Evolutionary conservation across 495 filamentous ascomycete genomes (phyloP).

Genomic region (Xylona heveae): DNA sequence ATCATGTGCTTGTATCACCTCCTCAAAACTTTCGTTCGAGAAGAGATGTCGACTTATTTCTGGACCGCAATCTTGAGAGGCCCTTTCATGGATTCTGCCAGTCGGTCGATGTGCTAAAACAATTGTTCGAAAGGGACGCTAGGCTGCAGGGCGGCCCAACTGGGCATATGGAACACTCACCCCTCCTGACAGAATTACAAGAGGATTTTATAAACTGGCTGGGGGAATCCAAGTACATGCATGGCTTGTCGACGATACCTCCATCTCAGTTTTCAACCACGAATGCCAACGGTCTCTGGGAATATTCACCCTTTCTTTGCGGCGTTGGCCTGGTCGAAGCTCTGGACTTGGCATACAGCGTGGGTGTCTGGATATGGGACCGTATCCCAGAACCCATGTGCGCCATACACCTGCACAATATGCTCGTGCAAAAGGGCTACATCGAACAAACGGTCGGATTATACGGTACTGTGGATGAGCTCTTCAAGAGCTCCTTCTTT

Average conservation of each 20-base stretch:
- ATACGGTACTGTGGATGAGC: conserved; percentile 8
- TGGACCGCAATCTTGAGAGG: conserved; percentile 15
- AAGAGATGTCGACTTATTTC: conserved; percentile 23
- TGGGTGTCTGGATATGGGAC: conserved; percentile 16
- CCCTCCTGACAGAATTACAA: conserved; percentile 9
- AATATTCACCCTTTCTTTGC: conserved; percentile 28
- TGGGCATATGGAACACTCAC: conserved; percentile 8
- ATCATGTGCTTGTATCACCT: conserved; percentile 14
- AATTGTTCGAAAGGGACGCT: conserved; percentile 12
- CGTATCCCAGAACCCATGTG: conserved; percentile 14
- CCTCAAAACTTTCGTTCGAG: conserved; percentile 14
- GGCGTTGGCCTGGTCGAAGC: conserved; percentile 21
- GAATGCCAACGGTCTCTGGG: conserved; percentile 25
- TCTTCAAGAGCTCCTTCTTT: conserved; percentile 12
- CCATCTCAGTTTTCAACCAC: conserved; percentile 21
- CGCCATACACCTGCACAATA: conserved; percentile 23
- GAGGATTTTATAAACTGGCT: conserved; percentile 20
- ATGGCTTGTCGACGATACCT: conserved; percentile 14
- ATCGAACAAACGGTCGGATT: conserved; percentile 12
- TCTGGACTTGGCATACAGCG: conserved; percentile 15
- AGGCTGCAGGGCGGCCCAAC: conserved; percentile 12
- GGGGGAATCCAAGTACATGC: conserved; percentile 20
- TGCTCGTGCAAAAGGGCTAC: conserved; percentile 20
- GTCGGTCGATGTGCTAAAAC: conserved; percentile 10
- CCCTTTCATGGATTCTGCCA: conserved; percentile 9